Evolutionary conservation across 148 eudicot genomes (phyloP).

Genomic region (Rhododendron molle): DNA sequence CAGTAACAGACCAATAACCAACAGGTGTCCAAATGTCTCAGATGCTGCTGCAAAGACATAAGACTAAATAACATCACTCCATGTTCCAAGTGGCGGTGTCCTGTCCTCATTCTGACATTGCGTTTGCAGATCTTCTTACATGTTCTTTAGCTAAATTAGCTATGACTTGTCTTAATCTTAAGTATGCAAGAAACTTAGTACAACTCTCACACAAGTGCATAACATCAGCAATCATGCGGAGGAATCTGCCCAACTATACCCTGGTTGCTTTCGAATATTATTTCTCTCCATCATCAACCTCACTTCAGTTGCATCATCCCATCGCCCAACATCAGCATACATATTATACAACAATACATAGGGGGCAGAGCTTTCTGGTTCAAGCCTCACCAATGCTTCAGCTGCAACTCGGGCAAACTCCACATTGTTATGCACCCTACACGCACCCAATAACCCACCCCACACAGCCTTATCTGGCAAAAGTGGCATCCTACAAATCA

Average conservation of each 20-base stretch:
- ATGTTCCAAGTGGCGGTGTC: background rate
- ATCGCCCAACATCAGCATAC: conserved; percentile 3
- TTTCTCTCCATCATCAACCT: conserved; percentile 9
- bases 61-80: background rate
- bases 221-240: background rate
- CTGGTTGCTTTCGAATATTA: conserved; percentile 4
- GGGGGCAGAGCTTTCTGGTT: conserved; percentile 15
- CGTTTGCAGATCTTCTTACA: background rate
- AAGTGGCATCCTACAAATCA: conserved; percentile 4
- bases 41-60: background rate
- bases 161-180: background rate
- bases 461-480: conserved; percentile 7
- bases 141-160: background rate
- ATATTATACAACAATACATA: conserved; percentile 6
- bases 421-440: conserved; percentile 13
- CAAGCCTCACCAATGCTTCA: conserved; percentile 3
- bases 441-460: conserved; percentile 9
- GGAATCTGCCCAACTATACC: conserved; percentile 14
- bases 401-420: conserved; percentile 10
- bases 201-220: background rate
- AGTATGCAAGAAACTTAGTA: background rate
- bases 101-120: background rate
- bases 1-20: background rate
- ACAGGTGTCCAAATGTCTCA: background rate
- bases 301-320: conserved; percentile 14